These are phyloP conservation scores for Amanita exitialis DNA, from an alignment of 768 basidiomycete genomes.

Conservation along the genomic window DNA sequence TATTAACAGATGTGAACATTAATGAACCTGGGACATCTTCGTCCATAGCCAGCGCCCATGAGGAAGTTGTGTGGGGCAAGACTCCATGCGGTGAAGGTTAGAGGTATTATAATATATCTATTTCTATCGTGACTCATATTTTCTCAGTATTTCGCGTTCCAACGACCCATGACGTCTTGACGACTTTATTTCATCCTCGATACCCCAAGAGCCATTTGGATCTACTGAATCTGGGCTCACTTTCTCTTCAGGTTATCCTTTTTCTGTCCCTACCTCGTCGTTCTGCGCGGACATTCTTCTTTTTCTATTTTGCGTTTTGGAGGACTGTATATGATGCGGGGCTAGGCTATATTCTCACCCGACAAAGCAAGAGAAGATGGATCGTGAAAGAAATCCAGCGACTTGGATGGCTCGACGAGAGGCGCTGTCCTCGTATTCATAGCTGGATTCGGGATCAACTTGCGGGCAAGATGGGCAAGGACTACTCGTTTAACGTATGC, in stretches of 20 bases:
- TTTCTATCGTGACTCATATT: conserved; percentile 7
- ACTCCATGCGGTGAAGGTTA: conserved; percentile 72
- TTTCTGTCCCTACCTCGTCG: conserved; percentile 56
- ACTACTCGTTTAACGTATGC: conserved; percentile 79
- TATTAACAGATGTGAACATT: conserved; percentile 2
- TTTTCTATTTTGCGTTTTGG: conserved; percentile 91
- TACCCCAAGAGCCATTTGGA: conserved; percentile 88
- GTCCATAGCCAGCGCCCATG: conserved; percentile 8
- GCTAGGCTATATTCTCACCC: conserved; percentile 87
- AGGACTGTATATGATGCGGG: conserved; percentile 86
- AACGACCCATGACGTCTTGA: conserved; percentile 85
- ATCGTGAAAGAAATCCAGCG: conserved; percentile 74
- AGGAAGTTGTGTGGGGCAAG: conserved; percentile 82
- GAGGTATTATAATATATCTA: conserved; percentile 10
- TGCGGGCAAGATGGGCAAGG: conserved; percentile 87
- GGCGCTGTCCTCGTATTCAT: conserved; percentile 50
- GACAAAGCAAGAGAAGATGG: conserved; percentile 94
- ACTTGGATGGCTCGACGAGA: conserved; percentile 82
- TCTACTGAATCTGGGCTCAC: conserved; percentile 69
- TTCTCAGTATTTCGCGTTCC: conserved; percentile 82
- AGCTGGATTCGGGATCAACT: conserved; percentile 84
- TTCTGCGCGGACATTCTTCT: conserved; percentile 58
- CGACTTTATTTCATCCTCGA: conserved; percentile 71
- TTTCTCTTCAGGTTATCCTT: conserved; percentile 68
- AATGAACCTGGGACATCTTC: conserved; percentile 4